A percentile compares a stretch with the other conserved stretches of the same genome.
Conservation (phyloP, 257 asterid species). For the Solanum commersonii region DNA sequence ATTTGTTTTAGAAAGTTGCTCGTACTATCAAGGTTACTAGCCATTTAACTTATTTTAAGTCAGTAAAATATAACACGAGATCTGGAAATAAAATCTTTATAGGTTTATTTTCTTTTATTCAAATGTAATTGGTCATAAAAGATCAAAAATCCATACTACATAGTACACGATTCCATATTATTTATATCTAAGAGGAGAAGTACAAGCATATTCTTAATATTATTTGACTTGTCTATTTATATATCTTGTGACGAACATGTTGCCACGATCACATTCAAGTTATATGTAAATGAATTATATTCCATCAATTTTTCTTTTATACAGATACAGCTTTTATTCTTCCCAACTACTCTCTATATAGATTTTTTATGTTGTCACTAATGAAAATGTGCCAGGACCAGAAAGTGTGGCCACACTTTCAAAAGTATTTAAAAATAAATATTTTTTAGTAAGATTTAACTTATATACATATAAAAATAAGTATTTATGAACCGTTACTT, state of each 20-base stretch:
- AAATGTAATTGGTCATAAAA: neutral
- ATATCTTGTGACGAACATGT: neutral
- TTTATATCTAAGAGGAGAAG: neutral
- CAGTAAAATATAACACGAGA: neutral
- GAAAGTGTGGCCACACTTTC: neutral
- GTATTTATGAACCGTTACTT: neutral
- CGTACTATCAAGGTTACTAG: neutral
- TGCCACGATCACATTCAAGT: neutral
- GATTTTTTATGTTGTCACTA: neutral
- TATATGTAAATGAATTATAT: neutral
- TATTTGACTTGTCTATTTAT: neutral
- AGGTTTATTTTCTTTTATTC: neutral
- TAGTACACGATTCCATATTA: neutral
- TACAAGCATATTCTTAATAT: neutral
- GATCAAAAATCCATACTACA: neutral
- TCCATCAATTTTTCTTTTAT: neutral
- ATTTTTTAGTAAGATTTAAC: neutral
- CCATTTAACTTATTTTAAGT: neutral
- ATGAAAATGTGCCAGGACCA: neutral
- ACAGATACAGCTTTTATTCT: neutral
- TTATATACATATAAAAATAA: neutral
- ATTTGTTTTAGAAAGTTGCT: neutral
- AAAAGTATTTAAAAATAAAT: neutral
- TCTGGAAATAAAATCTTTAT: neutral
- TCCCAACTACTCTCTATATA: neutral